Evolutionary conservation across 164 flowering plant genomes (phyloP), one percentile per base, ranked within the genome.

Genomic region (Magnolia changhungtana): DNA sequence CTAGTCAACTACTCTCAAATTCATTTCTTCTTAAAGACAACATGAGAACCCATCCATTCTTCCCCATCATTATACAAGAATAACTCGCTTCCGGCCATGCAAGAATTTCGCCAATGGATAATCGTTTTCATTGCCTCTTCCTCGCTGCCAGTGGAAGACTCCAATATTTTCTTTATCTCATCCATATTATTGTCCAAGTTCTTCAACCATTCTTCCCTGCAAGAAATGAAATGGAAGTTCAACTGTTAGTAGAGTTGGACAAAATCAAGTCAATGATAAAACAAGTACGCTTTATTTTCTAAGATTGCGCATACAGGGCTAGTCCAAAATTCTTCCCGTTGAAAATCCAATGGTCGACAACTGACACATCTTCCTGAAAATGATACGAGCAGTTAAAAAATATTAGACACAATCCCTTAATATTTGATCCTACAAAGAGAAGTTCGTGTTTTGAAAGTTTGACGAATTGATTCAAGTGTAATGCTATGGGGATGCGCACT

Each of bases 301-400:
- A 37, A 37, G 45, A 3, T 51, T 27, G 13, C 64, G 24, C 71
- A 27, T 76, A 76, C 82, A 31, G 14, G 64, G 77, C 63, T 7
- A 74, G 74, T 18, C 74, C 58, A 58, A 49, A 80, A 64, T 80
- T 74, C 24, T 73, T 80, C n/a, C 82, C 82, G 23, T 76, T 80
- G 0, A 80, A 64, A 50, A 51, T 69, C 82, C 82, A 80, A 49
- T 80, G 82, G 37, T 76, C 61, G 7, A 80, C 59, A 52, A 80
- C 77, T 1, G 77, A 31, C 50, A 80, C 82, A 73, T 80, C 79
- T 63, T 80, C 79, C 79, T 80, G 78, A 29, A 52, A 80, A 55
- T 1, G 27, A 19, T 20, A 23, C 23, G 19, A 63, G n/a, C 8
- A 14, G 66, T 3, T 2, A 27, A 29, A n/a, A 10, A 50, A 50